Evolutionary conservation across 768 basidiomycete species (phyloP).

Genomic region (Cubamyces lactineus): DNA sequence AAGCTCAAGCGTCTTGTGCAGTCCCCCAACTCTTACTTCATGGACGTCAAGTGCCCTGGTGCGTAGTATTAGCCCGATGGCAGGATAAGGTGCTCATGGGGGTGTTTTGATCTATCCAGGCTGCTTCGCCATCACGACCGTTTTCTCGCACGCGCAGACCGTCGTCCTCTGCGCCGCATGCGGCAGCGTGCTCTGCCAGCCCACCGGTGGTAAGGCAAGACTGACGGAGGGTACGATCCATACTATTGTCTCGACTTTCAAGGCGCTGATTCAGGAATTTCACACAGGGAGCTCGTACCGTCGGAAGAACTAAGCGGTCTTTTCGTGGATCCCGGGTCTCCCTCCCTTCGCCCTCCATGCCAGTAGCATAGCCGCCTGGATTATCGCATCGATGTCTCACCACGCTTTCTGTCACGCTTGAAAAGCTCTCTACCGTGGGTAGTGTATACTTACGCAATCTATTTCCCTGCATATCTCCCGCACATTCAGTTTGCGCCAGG

Average conservation of each 20-base stretch:
- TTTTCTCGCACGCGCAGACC: conserved; percentile 99
- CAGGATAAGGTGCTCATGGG: conserved; percentile 12
- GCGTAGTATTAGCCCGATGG: conserved; percentile 35
- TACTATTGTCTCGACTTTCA: conserved; percentile 19
- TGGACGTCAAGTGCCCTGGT: conserved; percentile 99
- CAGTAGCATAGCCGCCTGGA: conserved; percentile 23
- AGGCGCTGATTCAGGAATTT: conserved; percentile 16
- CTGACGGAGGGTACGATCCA: conserved; percentile 87
- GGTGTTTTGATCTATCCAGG: conserved; percentile 46
- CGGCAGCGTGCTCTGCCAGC: conserved; percentile 94
- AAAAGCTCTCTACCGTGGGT: conserved; percentile 25
- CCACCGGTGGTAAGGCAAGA: conserved; percentile 96
- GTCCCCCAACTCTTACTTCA: conserved; percentile 98
- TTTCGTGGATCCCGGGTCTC: conserved; percentile 14
- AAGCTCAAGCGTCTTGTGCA: conserved; percentile 99
- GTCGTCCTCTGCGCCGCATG: conserved; percentile 94
- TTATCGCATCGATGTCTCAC: conserved; percentile 22
- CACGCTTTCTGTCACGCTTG: conserved; percentile 26
- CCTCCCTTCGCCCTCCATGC: conserved; percentile 16
- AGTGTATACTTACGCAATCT: conserved; percentile 29
- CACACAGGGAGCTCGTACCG: conserved; percentile 92
- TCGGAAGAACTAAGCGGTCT: conserved; percentile 73
- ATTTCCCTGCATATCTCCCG: conserved; percentile 18
- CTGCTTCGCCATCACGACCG: conserved; percentile 94
- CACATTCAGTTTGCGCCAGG: conserved; percentile 6